Base-by-base conservation (phyloP, 2,329 filamentous ascomycete species). In the Aspergillus terreus region DNA sequence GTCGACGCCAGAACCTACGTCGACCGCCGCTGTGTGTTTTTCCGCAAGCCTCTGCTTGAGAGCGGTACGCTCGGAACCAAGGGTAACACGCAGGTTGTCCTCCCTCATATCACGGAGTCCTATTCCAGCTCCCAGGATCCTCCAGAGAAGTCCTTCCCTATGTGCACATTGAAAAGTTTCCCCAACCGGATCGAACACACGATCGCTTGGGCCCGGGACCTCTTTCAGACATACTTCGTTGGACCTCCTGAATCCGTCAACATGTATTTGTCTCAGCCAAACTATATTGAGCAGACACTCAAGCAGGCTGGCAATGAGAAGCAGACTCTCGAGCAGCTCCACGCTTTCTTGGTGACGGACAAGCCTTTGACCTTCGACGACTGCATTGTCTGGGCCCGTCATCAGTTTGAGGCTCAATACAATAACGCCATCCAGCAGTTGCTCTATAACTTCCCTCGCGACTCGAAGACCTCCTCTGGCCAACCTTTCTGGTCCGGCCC, bases 101-200 rank as follows among this genome's bases (percentile, higher is more conserved):
- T 99, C 51, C 95, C 94, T 10, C 82, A 84, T 62, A 76, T 96
- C 57, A 97, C 94, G 1, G 95, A 99, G 73, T 97, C 94, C 1
- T 99, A 99, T 77, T 96, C 94, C 1, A 90, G 86, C 64, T 97
- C 94, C 17, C 92, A 96, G 70, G 95, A 99, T 70, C 94, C 94
- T 1, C 94, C 94, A 0, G 95, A 99, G 79, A 91, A 96, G 76
- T 95, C 94, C 1, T 97, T 99, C 81, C 94, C 94, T 0, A 97
- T 97, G 92, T 99, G 94, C 72, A 97, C 94, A 4, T 81, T 99
- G 56, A 85, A 90, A 67, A 96, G 92, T 73, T 99, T 99, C 79
- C 94, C 94, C 53, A 99, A 99, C 79, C 87, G 87, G 65, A 99
- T 99, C 64, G 92, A 99, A 75, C 94, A 99, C 73, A 97, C 94